phyloP scores from a whole-genome alignment of 2,329 filamentous ascomycete species.

The Ophioceras dolichostomum region DNA sequence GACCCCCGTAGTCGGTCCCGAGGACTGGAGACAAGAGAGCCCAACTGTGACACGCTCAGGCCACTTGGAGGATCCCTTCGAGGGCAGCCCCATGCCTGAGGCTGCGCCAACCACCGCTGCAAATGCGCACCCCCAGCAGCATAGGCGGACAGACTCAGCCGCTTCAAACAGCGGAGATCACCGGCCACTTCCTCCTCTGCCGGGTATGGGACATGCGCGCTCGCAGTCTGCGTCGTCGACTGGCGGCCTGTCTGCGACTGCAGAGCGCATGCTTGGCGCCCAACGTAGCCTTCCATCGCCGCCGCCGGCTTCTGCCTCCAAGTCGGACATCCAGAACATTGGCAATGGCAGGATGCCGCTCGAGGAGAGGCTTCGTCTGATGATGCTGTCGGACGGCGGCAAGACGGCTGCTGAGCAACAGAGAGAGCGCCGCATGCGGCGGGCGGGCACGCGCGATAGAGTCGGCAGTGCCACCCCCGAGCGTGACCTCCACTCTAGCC shows the following conservation, averaged over 20 bases:
- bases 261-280: constrained; percentile 56
- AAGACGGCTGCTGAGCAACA: constrained; percentile 53
- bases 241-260: constrained; percentile 53
- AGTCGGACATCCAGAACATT: constrained; percentile 68
- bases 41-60: constrained; percentile 16
- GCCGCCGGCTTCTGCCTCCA: constrained; percentile 57
- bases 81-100: constrained; percentile 56
- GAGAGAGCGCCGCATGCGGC: constrained; percentile 56
- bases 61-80: constrained; percentile 52
- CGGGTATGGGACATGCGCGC: constrained; percentile 38
- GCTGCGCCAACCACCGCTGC: constrained; percentile 27
- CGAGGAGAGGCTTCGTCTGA: constrained; percentile 74
- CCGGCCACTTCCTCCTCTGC: constrained; percentile 77
- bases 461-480: constrained; percentile 30
- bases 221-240: constrained; percentile 44
- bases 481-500: constrained; percentile 20
- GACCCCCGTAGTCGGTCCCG: constrained; percentile 92
- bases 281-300: constrained; percentile 62
- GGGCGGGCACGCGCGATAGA: constrained; percentile 40
- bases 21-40: constrained; percentile 81
- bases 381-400: constrained; percentile 69
- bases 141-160: constrained; percentile 57
- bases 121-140: constrained; percentile 38
- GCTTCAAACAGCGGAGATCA: constrained; percentile 65
- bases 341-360: constrained; percentile 67